Percentiles rank a stretch among this genome's conserved stretches.
phyloP scores from a whole-genome alignment of 129 eudicot species.

The Kitagawia praeruptora region DNA sequence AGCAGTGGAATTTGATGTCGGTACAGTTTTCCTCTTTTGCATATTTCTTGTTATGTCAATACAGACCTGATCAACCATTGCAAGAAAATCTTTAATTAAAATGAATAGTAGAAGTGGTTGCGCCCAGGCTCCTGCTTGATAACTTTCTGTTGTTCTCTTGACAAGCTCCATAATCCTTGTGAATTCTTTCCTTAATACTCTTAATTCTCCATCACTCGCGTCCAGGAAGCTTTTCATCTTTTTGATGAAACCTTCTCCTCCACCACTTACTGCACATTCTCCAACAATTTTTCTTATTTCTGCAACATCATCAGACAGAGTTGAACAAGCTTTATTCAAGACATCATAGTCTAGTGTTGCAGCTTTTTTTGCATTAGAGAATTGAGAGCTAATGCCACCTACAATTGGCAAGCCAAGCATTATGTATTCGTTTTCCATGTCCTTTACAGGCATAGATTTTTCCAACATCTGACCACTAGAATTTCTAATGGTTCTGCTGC shows the following conservation, averaged over 20 bases:
- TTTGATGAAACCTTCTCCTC: conserved; percentile 46
- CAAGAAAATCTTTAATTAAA: conserved; percentile 62
- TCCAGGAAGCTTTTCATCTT: conserved; percentile 65
- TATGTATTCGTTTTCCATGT: conserved; percentile 49
- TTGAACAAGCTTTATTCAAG: conserved; percentile 28
- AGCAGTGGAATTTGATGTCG: conserved; percentile 26
- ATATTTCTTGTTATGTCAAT: conserved; percentile 64
- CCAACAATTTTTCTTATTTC: conserved; percentile 36
- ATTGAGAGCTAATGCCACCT: conserved; percentile 80
- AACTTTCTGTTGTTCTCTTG: conserved; percentile 65
- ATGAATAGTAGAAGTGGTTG: conserved; percentile 62
- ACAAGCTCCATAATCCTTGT: conserved; percentile 56
- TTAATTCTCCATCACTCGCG: conserved; percentile 46
- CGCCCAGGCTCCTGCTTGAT: conserved; percentile 54
- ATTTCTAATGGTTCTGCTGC: conserved; percentile 27
- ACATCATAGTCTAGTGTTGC: conserved; percentile 55
- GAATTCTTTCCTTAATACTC: conserved; percentile 38
- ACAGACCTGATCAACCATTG: conserved; percentile 82
- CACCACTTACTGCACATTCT: conserved; percentile 39
- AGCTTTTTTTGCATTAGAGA: conserved; percentile 70
- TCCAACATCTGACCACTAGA: conserved; percentile 7
- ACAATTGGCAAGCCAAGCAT: conserved; percentile 78
- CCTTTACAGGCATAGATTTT: conserved; percentile 17
- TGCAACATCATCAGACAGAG: conserved; percentile 28
- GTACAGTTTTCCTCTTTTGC: conserved; percentile 53